Conservation (phyloP, 768 basidiomycete species). For the Amanita muscaria region DNA sequence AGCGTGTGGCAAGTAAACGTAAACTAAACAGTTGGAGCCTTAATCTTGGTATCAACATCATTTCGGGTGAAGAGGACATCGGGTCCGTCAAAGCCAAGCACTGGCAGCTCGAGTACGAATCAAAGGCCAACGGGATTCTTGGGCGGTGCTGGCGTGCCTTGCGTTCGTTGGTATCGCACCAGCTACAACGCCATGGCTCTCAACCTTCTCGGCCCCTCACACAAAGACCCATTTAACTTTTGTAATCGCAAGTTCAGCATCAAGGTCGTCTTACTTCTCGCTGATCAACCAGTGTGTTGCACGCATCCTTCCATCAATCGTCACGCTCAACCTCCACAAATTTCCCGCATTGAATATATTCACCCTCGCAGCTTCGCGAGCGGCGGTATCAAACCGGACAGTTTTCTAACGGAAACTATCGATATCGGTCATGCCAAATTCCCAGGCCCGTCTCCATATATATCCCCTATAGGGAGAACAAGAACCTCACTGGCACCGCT, state of each 20-base stretch:
- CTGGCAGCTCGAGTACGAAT: conserved; percentile 99
- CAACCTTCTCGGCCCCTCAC: conserved; percentile 88
- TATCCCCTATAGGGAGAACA: conserved; percentile 99
- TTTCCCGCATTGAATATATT: conserved; percentile 98
- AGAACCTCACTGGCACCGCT: conserved; percentile 98
- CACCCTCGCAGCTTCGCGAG: conserved; percentile 99
- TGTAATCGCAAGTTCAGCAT: conserved; percentile 96
- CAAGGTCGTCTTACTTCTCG: conserved; percentile 93
- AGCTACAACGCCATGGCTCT: conserved; percentile 99
- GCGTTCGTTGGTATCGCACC: conserved; percentile 91
- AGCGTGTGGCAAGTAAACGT: too few species aligned
- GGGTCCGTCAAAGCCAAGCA: conserved; percentile 99
- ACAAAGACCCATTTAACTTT: conserved; percentile 89
- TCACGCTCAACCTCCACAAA: conserved; percentile 39
- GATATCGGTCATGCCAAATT: conserved; percentile 98
- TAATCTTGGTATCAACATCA: conserved; percentile 99
- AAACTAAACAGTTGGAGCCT: too few species aligned
- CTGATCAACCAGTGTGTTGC: conserved; percentile 82
- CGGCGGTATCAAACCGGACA: conserved; percentile 98
- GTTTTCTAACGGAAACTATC: conserved; percentile 99
- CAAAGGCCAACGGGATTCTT: conserved; percentile 92
- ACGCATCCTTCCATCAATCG: conserved; percentile 11
- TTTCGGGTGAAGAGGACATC: conserved; percentile 98
- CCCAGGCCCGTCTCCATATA: conserved; percentile 98
- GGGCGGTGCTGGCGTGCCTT: conserved; percentile 97